Base-by-base conservation (phyloP, 768 basidiomycete genomes). In the Cyathus striatus region DNA sequence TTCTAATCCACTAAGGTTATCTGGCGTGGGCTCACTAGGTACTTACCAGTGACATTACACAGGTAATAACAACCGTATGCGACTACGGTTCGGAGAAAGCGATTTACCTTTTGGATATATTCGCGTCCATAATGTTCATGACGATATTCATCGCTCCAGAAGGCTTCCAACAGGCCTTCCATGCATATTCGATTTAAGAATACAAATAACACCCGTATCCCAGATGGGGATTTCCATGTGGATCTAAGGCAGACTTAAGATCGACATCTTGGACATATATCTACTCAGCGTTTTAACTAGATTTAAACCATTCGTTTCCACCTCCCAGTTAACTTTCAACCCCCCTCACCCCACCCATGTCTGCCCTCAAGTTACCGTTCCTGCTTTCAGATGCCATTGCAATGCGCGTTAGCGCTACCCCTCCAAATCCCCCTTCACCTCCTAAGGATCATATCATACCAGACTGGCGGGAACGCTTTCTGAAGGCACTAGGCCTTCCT, bases 371-470 rank as follows among this genome's bases (percentile, higher is more conserved):
- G 30, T 47, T 70, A 7, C 68, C 67, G 2, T 49, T 72, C 47
- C 53, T 64, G 22, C 44, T 69, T 20, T 33, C 55, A 5, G 57
- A 66, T 16, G 64, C 62, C 9, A 25, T 68, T 32, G 61, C 59
- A 41, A 69, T 72, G 62, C 59, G 56, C 32, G 46, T 66, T 30
- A 60, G 60, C n/a, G 60, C 59, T 30, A 67, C 58, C 23, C 65
- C 68, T 2, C 70, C 58, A 2, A 68, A 68, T 26, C 54, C 51
- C n/a, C 54, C 58, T 2, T 39, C 44, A 1, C 50, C 58, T 1
- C 34, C 40, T 12, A 54, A 47, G 14, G 51, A 52, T 16, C 49
- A 54, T 10, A 47, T 61, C 38, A 51, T 66, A 36, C 63, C 61
- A 17, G 59, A 64, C 38, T 66, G 65, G 65, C 48, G 62, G 38